Base-by-base conservation (phyloP, 148 eudicot genomes). In the Rhododendron ovatum region DNA sequence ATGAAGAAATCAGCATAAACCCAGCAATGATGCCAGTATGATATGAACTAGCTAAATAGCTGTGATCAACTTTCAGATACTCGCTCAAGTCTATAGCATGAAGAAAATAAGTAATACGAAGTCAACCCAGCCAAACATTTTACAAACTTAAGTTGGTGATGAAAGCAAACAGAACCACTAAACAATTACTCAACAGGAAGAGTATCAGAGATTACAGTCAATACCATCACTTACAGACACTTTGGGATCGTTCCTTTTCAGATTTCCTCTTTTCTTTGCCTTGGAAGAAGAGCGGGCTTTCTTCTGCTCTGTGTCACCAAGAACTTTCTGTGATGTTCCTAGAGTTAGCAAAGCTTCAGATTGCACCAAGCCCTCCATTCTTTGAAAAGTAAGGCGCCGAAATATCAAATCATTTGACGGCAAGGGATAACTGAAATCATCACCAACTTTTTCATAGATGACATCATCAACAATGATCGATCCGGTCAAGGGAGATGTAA, bases 21-120 rank as follows among this genome's bases (percentile, higher is more conserved):
- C 99, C 99, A 86, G 98, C 92, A 86, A 95, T 73, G 26, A 97
- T 97, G 80, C 98, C 98, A 80, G 92, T 91, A 73, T 97, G 98
- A 85, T 97, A 97, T 61, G 94, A 91, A 88, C 99, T 92, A 61
- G 94, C 98, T 88, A 97, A 86, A 88, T 91, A 92, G 86, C 88
- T 85, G 86, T 95, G 99, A 90, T 93, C 94, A 86, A 97, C 89
- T 87, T 87, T 87, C 91, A 81, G 77, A 84, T 84, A 80, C 57
- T 85, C 76, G 81, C 89, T 89, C 78, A 77, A 84, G 39, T 90
- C 98, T 93, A 91, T n/a, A 83, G 67, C 82, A 88, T 81, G 30
- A 83, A 87, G 77, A 85, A 82, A 20, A 59, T 61, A 78, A 11
- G 82, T 22, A 67, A 80, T n/a, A 83, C 24, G 74, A 88, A 76